Percentiles rank a stretch among this genome's conserved stretches.
phyloP scores from a whole-genome alignment of 768 basidiomycete species.

The Pisolithus marmoratus region DNA sequence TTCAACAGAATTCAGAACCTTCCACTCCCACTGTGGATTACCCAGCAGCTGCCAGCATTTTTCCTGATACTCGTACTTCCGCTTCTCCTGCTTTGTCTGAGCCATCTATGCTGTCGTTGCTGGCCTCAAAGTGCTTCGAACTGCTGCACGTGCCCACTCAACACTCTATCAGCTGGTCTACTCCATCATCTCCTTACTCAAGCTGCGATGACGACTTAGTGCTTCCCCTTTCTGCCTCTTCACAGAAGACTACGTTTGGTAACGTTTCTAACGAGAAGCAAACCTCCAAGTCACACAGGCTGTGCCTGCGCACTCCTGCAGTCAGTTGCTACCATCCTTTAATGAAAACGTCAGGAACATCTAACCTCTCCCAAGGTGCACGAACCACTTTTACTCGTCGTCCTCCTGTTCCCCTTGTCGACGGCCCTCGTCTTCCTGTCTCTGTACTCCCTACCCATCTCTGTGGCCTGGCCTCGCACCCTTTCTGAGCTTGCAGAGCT shows the following conservation, averaged over 20 bases:
- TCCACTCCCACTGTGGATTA: slow-evolving; percentile 2
- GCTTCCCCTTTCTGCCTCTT: slow-evolving; percentile 52
- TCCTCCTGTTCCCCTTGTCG: slow-evolving; percentile 67
- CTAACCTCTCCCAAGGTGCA: slow-evolving; percentile 36
- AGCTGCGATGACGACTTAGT: slow-evolving; percentile 37
- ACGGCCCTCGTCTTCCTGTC: slow-evolving; percentile 44
- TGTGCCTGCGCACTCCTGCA: slow-evolving; percentile 27
- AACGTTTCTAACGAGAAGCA: slow-evolving; percentile 38
- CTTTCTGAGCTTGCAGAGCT: slow-evolving; percentile 70
- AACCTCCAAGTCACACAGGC: slow-evolving; percentile 21
- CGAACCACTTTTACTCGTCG: slow-evolving; percentile 61
- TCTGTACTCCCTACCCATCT: slow-evolving; percentile 58
- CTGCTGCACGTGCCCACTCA: slow-evolving; percentile 45
- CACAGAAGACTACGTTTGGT: slow-evolving; percentile 40
- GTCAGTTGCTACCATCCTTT: slow-evolving; percentile 23
- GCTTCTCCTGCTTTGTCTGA: slow-evolving; percentile 13
- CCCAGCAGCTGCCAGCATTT: not conserved
- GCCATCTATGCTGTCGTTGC: slow-evolving; percentile 46
- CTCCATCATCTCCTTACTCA: slow-evolving; percentile 41
- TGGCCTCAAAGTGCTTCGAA: slow-evolving; percentile 47
- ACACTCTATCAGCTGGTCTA: slow-evolving; percentile 35
- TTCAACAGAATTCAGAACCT: slow-evolving; percentile 14
- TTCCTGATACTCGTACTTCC: slow-evolving; percentile 2
- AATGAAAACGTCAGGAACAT: slow-evolving; percentile 1
- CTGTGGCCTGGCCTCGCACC: slow-evolving; percentile 71